Evolutionary conservation across 2,329 filamentous ascomycete genomes (phyloP), one percentile per base, ranked within the genome.

Genomic region (Pseudopithomyces maydicus): DNA sequence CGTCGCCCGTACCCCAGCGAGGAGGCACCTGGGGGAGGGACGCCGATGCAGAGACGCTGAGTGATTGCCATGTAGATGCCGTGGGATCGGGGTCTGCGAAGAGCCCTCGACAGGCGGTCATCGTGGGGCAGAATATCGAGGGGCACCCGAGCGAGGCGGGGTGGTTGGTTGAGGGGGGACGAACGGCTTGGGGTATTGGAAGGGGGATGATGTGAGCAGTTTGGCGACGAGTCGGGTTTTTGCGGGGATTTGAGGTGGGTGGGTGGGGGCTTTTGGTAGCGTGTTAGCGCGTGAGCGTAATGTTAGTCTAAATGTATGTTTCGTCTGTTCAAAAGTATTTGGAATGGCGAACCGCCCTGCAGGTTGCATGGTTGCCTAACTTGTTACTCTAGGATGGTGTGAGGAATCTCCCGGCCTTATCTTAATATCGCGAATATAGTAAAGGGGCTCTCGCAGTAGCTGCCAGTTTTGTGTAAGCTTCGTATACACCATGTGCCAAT

Each of bases 131-230:
- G 19, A 22, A 5, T 14, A 36, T 48, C 5, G 19, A 48, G 8
- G 45, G 45, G 23, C 48, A 51, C 33, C 48, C 48, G 48, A 51
- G 48, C n/a, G 48, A 43, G 20, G 48, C 26, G 5, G 35, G 48
- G 1, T 43, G 32, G 6, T 35, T 51, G 23, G 26, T 51, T 0
- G 38, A 51, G 8, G 48, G 38, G 48, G 36, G 5, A 51, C 48
- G 15, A 39, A 51, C n/a, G 48, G 48, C 10, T 35, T 51, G 38
- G 48, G 48, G 48, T 51, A 51, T 23, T 51, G 48, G 48, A 51
- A 35, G n/a, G 36, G 36, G n/a, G 48, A 51, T 26, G 48, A 51
- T 43, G 48, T 51, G n/a, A 51, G 48, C 20, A 41, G 33, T 33
- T 35, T 51, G 38, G 48, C 48, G 38, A 51, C 48, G 10, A 51